These are phyloP conservation scores for Cunninghamia lanceolata DNA, from an alignment of 75 land plant genomes.

Conservation along the genomic window DNA sequence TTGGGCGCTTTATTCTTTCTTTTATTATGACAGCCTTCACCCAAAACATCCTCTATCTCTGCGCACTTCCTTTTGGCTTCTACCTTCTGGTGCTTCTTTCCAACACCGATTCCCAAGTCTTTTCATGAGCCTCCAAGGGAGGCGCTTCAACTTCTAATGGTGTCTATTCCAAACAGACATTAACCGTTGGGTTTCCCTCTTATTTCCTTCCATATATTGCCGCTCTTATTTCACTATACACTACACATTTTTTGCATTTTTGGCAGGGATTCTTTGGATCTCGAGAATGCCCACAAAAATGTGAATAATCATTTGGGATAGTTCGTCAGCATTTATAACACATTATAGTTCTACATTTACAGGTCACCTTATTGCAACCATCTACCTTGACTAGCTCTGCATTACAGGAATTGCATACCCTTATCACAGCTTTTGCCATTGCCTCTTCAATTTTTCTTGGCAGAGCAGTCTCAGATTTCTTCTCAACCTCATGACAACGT, in stretches of 20 bases:
- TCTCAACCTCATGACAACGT: constrained; percentile 33
- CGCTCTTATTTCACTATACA: no score
- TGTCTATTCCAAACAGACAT: no score
- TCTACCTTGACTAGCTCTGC: neutral
- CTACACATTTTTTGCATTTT: constrained; percentile 19
- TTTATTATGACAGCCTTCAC: no score
- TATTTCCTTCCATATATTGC: no score
- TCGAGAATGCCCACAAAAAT: constrained; percentile 11
- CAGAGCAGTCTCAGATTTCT: neutral
- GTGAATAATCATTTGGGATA: neutral
- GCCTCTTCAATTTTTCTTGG: neutral
- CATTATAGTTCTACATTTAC: neutral
- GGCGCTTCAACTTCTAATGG: no score
- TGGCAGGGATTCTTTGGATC: constrained; percentile 17
- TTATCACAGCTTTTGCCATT: neutral
- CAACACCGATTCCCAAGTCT: no score
- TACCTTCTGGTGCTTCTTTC: no score
- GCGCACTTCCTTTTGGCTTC: no score
- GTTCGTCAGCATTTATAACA: neutral
- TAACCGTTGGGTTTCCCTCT: no score
- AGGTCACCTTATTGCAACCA: neutral
- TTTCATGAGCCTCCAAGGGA: no score
- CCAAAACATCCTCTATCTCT: no score
- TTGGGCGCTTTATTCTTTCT: no score
- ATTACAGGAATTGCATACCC: neutral